Conservation (phyloP, 345 rosid genomes). For the Acer yangbiense region DNA sequence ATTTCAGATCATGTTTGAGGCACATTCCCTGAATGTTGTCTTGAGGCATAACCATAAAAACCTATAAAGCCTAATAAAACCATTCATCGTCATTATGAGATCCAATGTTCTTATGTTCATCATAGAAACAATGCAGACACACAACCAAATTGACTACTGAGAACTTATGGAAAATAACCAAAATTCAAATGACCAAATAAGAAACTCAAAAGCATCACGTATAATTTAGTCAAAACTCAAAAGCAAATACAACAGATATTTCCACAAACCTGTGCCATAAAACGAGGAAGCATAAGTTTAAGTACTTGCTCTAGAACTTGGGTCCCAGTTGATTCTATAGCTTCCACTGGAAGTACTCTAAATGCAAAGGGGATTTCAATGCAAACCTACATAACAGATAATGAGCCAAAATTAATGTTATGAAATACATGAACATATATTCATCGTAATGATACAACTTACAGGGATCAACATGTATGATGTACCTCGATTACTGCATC, state of each 20-base stretch:
- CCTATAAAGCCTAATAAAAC: background rate
- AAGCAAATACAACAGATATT: slow-evolving; percentile 4
- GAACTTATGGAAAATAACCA: background rate
- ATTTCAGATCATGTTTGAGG: background rate
- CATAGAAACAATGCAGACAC: background rate
- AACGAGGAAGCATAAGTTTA: slow-evolving; percentile 85
- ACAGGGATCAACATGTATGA: slow-evolving; percentile 1
- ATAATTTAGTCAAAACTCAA: slow-evolving; percentile 19
- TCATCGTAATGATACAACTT: background rate
- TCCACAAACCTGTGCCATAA: slow-evolving; percentile 80
- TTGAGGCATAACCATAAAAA: background rate
- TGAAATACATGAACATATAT: slow-evolving; percentile 9
- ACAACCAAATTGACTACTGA: background rate
- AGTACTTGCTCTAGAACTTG: slow-evolving; percentile 83
- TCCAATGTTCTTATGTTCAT: background rate
- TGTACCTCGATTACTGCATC: slow-evolving; percentile 88
- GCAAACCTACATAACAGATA: slow-evolving; percentile 48
- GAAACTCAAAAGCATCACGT: background rate
- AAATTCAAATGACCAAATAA: background rate
- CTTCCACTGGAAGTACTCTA: slow-evolving; percentile 66
- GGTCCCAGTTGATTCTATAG: slow-evolving; percentile 77
- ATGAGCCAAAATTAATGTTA: background rate
- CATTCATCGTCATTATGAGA: background rate
- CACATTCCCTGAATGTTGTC: background rate
- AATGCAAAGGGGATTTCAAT: slow-evolving; percentile 85